These are phyloP conservation scores for Cutaneotrichosporon cavernicola DNA, from an alignment of 1,284 basidiomycete genomes.

Conservation along the genomic window DNA sequence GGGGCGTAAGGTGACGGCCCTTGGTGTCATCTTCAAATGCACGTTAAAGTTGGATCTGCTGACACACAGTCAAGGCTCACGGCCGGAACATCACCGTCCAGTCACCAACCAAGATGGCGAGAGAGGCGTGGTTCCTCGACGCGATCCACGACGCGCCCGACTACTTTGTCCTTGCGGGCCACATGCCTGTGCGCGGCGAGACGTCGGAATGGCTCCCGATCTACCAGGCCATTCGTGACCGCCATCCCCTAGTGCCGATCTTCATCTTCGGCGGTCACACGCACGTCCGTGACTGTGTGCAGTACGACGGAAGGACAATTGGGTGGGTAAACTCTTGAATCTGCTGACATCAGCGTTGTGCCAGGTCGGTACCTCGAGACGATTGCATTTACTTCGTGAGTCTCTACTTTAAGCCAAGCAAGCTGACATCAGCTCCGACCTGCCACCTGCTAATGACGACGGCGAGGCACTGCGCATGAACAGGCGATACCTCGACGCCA, in stretches of 20 bases:
- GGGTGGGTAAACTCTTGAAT: slow-evolving; percentile 57
- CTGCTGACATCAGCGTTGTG: slow-evolving; percentile 64
- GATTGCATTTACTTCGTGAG: slow-evolving; percentile 60
- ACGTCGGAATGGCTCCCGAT: slow-evolving; percentile 64
- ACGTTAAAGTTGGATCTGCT: slow-evolving; percentile 15
- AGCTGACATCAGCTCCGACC: slow-evolving; percentile 6
- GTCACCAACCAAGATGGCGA: slow-evolving; percentile 68
- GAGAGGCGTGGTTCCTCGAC: slow-evolving; percentile 66
- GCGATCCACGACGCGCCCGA: slow-evolving; percentile 77
- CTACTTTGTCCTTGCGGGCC: slow-evolving; percentile 59
- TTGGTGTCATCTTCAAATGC: slow-evolving; percentile 73
- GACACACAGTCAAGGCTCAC: slow-evolving; percentile 42
- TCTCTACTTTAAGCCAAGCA: not conserved
- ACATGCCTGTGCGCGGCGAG: slow-evolving; percentile 50
- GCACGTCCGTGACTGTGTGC: slow-evolving; percentile 74
- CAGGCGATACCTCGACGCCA: slow-evolving; percentile 56
- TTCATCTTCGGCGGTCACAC: slow-evolving; percentile 75
- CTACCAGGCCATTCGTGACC: slow-evolving; percentile 68
- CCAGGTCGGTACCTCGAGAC: slow-evolving; percentile 87
- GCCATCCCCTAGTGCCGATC: slow-evolving; percentile 72
- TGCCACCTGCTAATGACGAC: slow-evolving; percentile 28
- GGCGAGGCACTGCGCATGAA: slow-evolving; percentile 45
- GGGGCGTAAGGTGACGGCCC: slow-evolving; percentile 69
- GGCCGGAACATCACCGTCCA: slow-evolving; percentile 68
- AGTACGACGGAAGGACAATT: slow-evolving; percentile 52